Base-by-base conservation (phyloP, 345 rosid species). In the Clarkia xantiana region DNA sequence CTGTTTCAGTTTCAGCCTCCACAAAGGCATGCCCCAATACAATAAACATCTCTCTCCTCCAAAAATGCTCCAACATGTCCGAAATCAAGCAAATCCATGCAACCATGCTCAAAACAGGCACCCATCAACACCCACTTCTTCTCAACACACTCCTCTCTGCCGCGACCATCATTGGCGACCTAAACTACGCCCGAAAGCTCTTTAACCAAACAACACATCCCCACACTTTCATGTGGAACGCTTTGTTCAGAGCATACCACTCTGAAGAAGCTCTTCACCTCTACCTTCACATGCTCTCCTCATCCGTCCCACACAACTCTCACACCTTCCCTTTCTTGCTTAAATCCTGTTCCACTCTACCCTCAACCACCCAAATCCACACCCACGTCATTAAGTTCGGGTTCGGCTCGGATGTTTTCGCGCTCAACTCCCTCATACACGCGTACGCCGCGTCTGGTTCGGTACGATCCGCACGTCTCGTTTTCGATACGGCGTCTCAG, bases 311-410 rank as follows among this genome's bases (percentile, higher is more conserved):
- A 19, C 84, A 55, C 44, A 75, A 80, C 66, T 44, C 57, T 16
- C 63, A 80, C 54, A 78, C 94, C 46, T 80, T 86, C 22, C 94
- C 89, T 0, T 76, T 77, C 68, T 69, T 80, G 60, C 87, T 86
- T 52, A 80, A 69, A 67, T 76, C 83, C n/a, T 78, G 93, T 66
- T 75, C 79, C 17, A 51, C 61, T 49, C 48, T 66, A 38, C 40
- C 64, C 36, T 81, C 65, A 54, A 76, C 81, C 2, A 57, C 20
- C 18, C 90, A 80, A 73, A 61, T 86, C 44, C 94, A 80, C 40
- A 72, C 70, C 11, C 79, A 60, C 9, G 43, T 86, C 52, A 29
- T 66, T 0, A 82, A 82, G 69, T 50, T 62, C 2, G 86, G 93
- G n/a, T 76, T 69, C 10, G 65, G 55, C 14, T 55, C 62, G 0